Base-by-base conservation (phyloP, 331 rosid species). In the Erythrophleum ivorense region DNA sequence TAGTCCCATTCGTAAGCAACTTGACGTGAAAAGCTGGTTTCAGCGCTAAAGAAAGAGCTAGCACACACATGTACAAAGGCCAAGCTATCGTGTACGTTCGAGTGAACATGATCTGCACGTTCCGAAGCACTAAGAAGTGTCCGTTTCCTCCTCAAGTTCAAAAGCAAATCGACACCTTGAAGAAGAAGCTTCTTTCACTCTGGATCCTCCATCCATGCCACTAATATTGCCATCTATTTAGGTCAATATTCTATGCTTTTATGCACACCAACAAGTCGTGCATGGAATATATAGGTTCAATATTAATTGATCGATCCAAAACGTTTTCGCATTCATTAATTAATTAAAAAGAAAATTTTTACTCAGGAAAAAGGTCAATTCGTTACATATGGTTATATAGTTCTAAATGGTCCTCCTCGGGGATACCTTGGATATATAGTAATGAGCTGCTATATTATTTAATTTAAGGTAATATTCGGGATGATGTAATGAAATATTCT, bases 1-100 rank as follows among this genome's bases (percentile, higher is more conserved):
- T 54, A 69, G 69, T 69, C 73, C 46, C 81, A 24, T 24, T 24
- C 59, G 83, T 73, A 50, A 73, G 81, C 79, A 78, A 60, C 70
- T 69, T 79, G 84, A 75, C 59, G 57, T 82, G 80, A 74, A 80
- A 33, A 62, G 63, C 4, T 18, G 53, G 58, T 52, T 72, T 24
- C 33, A 63, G 70, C 43, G 53, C 52, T 36, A 18, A 41, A 78
- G 70, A 16, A 46, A 13, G 45, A 34, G 45, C 70, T 14, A 63
- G 21, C 21, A 13, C 41, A 12, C 41, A 62, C 68, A 62, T 40
- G 68, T 40, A 62, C 68, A 31, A 62, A 62, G 9, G n/a, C 43
- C 16, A 31, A 6, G 2, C 69, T n/a, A 63, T 34, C 19, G 14
- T 15, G 69, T 14, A 34, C 45, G 11, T 63, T 6, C 12, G 45